Conservation (phyloP, 441 rosid genomes). For the Gossypium lobatum region DNA sequence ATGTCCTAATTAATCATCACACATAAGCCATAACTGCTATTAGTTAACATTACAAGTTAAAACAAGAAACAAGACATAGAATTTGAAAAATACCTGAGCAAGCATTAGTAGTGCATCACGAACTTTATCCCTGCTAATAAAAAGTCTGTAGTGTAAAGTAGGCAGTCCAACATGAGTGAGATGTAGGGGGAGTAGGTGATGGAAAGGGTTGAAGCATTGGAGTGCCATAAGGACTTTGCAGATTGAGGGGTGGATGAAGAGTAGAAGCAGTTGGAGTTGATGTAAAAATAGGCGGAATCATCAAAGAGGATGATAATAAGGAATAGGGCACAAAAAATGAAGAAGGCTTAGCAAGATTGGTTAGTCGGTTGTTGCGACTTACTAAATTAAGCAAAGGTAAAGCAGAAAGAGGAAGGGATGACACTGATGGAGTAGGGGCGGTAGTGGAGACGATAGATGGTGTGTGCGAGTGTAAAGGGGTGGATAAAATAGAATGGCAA, state of each 20-base stretch:
- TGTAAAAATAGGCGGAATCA: slow-evolving; percentile 37
- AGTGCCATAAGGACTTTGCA: slow-evolving; percentile 54
- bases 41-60: background rate
- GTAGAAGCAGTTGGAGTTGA: slow-evolving; percentile 34
- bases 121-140: slow-evolving; percentile 51
- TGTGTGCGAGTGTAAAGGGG: slow-evolving; percentile 32
- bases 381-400: slow-evolving; percentile 31
- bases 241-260: slow-evolving; percentile 40
- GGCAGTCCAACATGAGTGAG: slow-evolving; percentile 41
- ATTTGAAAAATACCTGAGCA: slow-evolving; percentile 39
- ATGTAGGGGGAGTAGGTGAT: slow-evolving; percentile 62
- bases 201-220: slow-evolving; percentile 70
- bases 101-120: slow-evolving; percentile 52
- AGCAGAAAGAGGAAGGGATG: slow-evolving; percentile 32
- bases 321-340: slow-evolving; percentile 43
- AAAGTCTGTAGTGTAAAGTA: slow-evolving; percentile 17
- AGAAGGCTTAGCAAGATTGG: slow-evolving; percentile 56
- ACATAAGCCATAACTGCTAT: background rate
- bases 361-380: slow-evolving; percentile 29
- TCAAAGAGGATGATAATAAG: slow-evolving; percentile 33
- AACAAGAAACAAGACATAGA: background rate
- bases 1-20: background rate
- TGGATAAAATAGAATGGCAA: slow-evolving; percentile 30
- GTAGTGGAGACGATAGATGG: slow-evolving; percentile 25
- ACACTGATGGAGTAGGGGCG: slow-evolving; percentile 29